phyloP scores from a whole-genome alignment of 78 protist species.

The Dictyostelium capitatum region DNA sequence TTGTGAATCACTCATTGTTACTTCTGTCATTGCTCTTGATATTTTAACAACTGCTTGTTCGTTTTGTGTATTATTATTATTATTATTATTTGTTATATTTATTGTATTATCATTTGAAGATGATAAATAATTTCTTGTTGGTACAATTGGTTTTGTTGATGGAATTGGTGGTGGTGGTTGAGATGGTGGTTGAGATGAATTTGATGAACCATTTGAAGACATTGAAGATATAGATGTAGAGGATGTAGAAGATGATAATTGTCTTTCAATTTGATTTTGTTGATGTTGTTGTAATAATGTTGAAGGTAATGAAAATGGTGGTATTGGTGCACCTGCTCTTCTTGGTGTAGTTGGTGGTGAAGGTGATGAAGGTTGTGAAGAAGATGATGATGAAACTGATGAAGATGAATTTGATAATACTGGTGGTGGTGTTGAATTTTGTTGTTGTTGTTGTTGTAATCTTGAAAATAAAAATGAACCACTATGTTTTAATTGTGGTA shows the following conservation, averaged over 20 bases:
- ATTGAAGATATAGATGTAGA: neutral
- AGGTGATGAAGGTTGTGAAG: neutral
- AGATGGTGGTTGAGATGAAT: neutral
- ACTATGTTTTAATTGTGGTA: conserved; percentile 23
- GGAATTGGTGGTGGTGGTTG: conserved; percentile 17
- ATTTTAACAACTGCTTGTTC: conserved; percentile 4
- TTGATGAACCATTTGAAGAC: neutral
- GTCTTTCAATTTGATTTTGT: conserved; percentile 12
- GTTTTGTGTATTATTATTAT: neutral
- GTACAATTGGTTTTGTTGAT: conserved; percentile 23
- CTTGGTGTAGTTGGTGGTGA: conserved; percentile 30
- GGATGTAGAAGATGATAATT: conserved; percentile 5
- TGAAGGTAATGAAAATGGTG: neutral
- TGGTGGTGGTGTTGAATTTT: conserved; percentile 11
- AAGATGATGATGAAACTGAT: neutral
- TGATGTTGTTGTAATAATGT: conserved; percentile 26
- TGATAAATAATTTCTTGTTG: neutral
- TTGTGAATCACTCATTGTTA: conserved; percentile 22
- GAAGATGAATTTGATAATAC: neutral
- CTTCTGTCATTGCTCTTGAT: conserved; percentile 61
- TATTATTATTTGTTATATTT: neutral
- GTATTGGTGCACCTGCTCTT: neutral
- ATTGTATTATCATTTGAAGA: neutral
- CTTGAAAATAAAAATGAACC: conserved; percentile 23
- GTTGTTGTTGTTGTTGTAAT: conserved; percentile 52